Conservation (phyloP, 805 yeast genomes). For the Candida easanensis region DNA sequence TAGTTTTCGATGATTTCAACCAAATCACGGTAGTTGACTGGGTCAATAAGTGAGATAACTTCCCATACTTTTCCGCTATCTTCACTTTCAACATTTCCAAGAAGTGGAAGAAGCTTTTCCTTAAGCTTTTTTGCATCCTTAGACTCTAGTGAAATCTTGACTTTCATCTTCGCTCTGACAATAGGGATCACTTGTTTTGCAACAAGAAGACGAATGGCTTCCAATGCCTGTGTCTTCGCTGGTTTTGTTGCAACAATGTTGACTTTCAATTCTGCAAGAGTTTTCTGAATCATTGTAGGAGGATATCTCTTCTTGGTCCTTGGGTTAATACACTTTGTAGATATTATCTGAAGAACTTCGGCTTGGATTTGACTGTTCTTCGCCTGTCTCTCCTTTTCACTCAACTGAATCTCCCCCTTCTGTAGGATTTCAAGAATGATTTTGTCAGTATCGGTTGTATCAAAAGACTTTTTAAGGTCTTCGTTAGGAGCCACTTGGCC, state of each 20-base stretch:
- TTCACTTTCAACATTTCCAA: slow-evolving; percentile 42
- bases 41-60: slow-evolving; percentile 74
- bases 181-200: slow-evolving; percentile 85
- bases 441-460: slow-evolving; percentile 67
- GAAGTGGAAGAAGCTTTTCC: slow-evolving; percentile 40
- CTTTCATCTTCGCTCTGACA: slow-evolving; percentile 90
- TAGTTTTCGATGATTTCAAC: slow-evolving; percentile 53
- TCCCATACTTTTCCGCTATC: slow-evolving; percentile 48
- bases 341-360: slow-evolving; percentile 77
- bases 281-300: slow-evolving; percentile 89
- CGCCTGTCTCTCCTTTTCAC: slow-evolving; percentile 87
- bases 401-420: slow-evolving; percentile 92
- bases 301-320: slow-evolving; percentile 87
- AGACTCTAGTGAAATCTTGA: slow-evolving; percentile 57
- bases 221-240: slow-evolving; percentile 87
- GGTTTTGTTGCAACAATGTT: slow-evolving; percentile 71
- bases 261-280: slow-evolving; percentile 72
- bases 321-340: slow-evolving; percentile 91
- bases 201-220: slow-evolving; percentile 78
- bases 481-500: slow-evolving; percentile 91
- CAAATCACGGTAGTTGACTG: slow-evolving; percentile 72
- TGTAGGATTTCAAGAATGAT: slow-evolving; percentile 79
- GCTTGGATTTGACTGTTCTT: slow-evolving; percentile 71
- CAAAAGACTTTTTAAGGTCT: slow-evolving; percentile 72
- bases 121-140: slow-evolving; percentile 47